phyloP scores from a whole-genome alignment of 805 yeast species.

The Ogataea thermomethanolica region DNA sequence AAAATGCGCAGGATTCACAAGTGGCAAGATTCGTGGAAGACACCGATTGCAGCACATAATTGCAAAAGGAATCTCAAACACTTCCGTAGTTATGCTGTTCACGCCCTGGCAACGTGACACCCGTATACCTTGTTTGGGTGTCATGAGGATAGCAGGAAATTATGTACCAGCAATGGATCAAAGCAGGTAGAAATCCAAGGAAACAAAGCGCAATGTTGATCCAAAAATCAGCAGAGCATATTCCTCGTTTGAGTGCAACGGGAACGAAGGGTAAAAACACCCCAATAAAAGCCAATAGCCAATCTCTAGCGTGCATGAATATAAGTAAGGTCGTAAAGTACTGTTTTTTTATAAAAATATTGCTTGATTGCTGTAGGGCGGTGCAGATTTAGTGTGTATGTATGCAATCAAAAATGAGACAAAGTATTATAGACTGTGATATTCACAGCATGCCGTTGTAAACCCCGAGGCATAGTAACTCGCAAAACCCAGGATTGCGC shows the following conservation, averaged over 20 bases:
- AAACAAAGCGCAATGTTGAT: conserved; percentile 65
- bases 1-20: not conserved
- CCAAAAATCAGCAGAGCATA: conserved; percentile 54
- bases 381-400: not conserved
- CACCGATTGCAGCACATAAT: too few relatives aligned
- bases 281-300: conserved; percentile 67
- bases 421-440: not conserved
- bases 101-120: conserved; percentile 37
- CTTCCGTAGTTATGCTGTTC: conserved; percentile 34
- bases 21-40: too few relatives aligned
- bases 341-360: not conserved
- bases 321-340: not conserved
- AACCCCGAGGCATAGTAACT: conserved; percentile 16
- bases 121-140: conserved; percentile 24
- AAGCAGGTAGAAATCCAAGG: conserved; percentile 74
- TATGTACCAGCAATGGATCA: conserved; percentile 74
- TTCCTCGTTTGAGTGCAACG: conserved; percentile 64
- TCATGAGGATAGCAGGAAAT: conserved; percentile 65
- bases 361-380: conserved; percentile 8
- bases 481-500: conserved; percentile 19
- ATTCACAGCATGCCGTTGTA: conserved; percentile 14
- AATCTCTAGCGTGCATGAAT: conserved; percentile 35
- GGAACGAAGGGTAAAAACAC: conserved; percentile 71
- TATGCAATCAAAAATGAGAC: too few relatives aligned
- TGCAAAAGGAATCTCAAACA: conserved; percentile 12